A percentile compares a stretch with the other conserved stretches of the same genome.
Evolutionary conservation across 2,329 filamentous ascomycete species (phyloP).

Genomic region (Neonectria ditissima): DNA sequence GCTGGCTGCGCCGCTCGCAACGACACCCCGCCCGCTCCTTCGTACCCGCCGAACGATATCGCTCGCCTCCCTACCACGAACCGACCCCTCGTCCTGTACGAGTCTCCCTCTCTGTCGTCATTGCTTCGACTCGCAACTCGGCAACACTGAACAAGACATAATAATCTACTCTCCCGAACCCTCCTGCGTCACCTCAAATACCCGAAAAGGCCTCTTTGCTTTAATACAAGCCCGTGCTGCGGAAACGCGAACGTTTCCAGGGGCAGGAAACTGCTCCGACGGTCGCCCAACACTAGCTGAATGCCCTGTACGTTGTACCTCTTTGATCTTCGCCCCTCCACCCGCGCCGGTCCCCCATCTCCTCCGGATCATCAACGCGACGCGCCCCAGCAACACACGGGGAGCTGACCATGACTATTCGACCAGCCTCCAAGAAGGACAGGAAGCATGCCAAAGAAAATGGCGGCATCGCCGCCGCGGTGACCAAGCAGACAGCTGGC

Average conservation of each 20-base stretch:
- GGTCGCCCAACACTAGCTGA: conserved; percentile 47
- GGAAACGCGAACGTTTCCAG: conserved; percentile 45
- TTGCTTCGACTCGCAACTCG: conserved; percentile 28
- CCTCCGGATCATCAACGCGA: conserved; percentile 31
- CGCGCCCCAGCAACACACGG: conserved; percentile 23
- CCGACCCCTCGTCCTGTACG: conserved; percentile 23
- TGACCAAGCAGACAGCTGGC: conserved; percentile 64
- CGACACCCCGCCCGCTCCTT: conserved; percentile 25
- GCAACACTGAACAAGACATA: conserved; percentile 31
- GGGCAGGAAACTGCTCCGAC: conserved; percentile 50
- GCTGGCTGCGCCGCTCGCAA: conserved; percentile 45
- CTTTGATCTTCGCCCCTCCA: conserved; percentile 30
- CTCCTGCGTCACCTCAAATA: conserved; percentile 25
- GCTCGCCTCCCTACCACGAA: conserved; percentile 23
- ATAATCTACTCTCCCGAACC: conserved; percentile 1
- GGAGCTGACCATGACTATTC: conserved; percentile 43
- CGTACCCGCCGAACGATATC: conserved; percentile 21
- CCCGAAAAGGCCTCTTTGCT: conserved; percentile 26
- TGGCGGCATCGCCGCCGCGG: conserved; percentile 64
- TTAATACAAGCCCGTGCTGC: conserved; percentile 40
- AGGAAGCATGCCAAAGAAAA: conserved; percentile 67
- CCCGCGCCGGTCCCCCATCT: conserved; percentile 30
- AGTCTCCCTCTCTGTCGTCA: conserved; percentile 23
- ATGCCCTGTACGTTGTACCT: conserved; percentile 52
- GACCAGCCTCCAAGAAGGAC: conserved; percentile 61